Conservation (phyloP, 192 early-diverging fungal genomes). For the Phycomyces blakesleeanus region DNA sequence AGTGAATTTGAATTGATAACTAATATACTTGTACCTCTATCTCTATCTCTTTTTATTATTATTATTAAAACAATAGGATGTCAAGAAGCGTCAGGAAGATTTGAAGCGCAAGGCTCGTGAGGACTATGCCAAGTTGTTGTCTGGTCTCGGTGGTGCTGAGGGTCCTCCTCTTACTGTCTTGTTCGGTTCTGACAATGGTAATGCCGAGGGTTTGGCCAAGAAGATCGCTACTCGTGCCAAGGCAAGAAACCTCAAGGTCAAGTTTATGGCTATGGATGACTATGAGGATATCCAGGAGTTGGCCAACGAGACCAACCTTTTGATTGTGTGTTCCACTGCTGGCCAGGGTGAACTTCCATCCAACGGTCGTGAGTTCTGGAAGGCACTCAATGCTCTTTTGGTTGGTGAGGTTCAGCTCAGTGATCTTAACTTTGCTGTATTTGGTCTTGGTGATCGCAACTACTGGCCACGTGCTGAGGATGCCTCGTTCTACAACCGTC, state of each 20-base stretch:
- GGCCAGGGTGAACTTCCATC: constrained; percentile 97
- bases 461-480: constrained; percentile 96
- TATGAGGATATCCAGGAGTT: constrained; percentile 75
- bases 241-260: constrained; percentile 77
- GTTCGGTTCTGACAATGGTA: constrained; percentile 89
- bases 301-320: constrained; percentile 70
- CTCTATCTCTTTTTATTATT: constrained; percentile 6
- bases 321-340: constrained; percentile 79
- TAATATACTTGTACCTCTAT: not conserved
- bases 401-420: constrained; percentile 55
- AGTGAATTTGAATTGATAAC: not conserved
- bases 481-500: constrained; percentile 87
- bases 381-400: constrained; percentile 60
- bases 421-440: constrained; percentile 73
- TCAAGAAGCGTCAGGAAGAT: constrained; percentile 56
- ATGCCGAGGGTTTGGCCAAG: constrained; percentile 80
- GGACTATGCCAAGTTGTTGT: constrained; percentile 65
- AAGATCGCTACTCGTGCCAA: constrained; percentile 78
- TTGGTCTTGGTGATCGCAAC: constrained; percentile 90
- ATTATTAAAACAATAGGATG: constrained; percentile 30
- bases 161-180: constrained; percentile 79
- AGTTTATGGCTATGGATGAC: constrained; percentile 79
- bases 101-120: constrained; percentile 62
- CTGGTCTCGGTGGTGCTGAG: constrained; percentile 56
- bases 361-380: constrained; percentile 87